phyloP scores from a whole-genome alignment of 2,329 filamentous ascomycete species.

The Teratosphaeriaceae sp. region DNA sequence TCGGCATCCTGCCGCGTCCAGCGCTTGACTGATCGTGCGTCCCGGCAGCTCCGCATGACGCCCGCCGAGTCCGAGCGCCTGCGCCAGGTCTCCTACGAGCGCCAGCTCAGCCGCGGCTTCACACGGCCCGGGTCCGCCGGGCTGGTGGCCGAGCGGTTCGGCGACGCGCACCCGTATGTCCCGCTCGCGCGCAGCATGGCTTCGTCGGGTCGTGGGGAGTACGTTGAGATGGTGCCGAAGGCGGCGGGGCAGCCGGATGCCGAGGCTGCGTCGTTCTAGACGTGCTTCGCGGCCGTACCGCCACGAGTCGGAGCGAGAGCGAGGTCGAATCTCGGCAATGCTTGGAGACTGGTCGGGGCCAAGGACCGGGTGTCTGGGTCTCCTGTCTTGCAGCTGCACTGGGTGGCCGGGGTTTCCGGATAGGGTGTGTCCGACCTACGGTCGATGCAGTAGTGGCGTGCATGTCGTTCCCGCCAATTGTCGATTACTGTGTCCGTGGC shows the following conservation, averaged over 20 bases:
- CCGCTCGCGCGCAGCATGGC: background rate
- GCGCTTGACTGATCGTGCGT: background rate
- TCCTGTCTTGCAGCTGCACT: too few relatives aligned
- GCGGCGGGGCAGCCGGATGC: background rate
- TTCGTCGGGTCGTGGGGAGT: background rate
- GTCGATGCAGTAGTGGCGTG: too few relatives aligned
- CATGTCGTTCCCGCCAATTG: too few relatives aligned
- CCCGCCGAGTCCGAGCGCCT: constrained; percentile 49
- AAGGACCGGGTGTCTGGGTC: too few relatives aligned
- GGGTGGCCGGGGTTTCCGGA: too few relatives aligned
- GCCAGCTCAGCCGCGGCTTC: constrained; percentile 50
- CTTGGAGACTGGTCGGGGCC: too few relatives aligned
- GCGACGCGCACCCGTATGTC: background rate
- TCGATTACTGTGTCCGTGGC: too few relatives aligned
- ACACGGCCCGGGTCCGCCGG: constrained; percentile 43
- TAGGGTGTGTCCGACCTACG: too few relatives aligned
- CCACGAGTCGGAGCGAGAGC: too few relatives aligned
- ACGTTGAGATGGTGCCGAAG: background rate
- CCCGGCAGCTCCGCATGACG: constrained; percentile 39
- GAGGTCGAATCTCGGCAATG: too few relatives aligned
- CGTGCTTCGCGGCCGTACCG: too few relatives aligned
- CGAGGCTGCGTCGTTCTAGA: background rate
- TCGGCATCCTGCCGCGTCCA: background rate
- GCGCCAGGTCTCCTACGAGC: constrained; percentile 49
- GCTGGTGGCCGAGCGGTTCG: constrained; percentile 15